Base-by-base conservation (phyloP, 768 basidiomycete species). In the Russula brevipes region DNA sequence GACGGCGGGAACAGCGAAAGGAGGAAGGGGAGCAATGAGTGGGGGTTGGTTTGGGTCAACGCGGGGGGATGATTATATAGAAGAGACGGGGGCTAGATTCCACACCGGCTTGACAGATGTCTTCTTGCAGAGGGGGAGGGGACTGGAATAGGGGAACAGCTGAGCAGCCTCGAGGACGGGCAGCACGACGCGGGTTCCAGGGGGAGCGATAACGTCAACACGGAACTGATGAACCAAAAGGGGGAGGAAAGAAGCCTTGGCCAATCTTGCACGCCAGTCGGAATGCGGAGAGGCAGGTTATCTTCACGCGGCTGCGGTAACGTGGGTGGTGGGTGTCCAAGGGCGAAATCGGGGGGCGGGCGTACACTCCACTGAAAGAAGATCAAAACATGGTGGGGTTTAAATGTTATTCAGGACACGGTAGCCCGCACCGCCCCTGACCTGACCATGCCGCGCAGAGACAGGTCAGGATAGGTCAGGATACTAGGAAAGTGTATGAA, bases 121-220 rank as follows among this genome's bases (percentile, higher is more conserved):
- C 58, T n/a, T n/a, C n/a, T 44, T 41, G 51, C 51, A 50, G 51
- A 45, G 49, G 45, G 46, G 38, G 36, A 56, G 53, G 52, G 54
- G n/a, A 33, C 55, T 57, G 19, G 55, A 57, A 64, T 60, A 64
- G 62, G 62, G 58, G 65, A 57, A 53, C 57, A 53, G 41, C 50
- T 65, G 56, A 30, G 31, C 56, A 45, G 65, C 65, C 65, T 66
- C 62, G 65, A 66, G 65, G 65, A 63, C 33, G n/a, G 24, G 52
- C 35, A 16, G 46, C 57, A 33, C 39, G 57, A 17, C 35, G 24
- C 44, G 47, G 53, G 57, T 50, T 64, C 42, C 57, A 46, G 65
- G 65, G 65, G 53, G 24, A 24, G 16, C 8, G 9, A 17, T 31
- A 55, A 64, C 65, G 65, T 64, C 57, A 64, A 59, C 53, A 58